Conservation (phyloP, 495 filamentous ascomycete genomes). For the Xylaria grammica region DNA sequence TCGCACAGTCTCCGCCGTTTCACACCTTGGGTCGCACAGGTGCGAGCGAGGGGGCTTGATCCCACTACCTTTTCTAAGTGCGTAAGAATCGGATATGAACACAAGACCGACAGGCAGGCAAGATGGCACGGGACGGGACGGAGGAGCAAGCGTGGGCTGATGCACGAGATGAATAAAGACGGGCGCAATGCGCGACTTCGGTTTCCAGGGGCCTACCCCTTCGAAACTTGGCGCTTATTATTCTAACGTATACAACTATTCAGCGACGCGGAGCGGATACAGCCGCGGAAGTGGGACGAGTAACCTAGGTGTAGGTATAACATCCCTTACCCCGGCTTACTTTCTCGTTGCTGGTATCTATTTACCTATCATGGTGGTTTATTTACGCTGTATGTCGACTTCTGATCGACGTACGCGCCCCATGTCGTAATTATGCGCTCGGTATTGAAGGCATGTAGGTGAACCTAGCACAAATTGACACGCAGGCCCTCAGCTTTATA, state of each 20-base stretch:
- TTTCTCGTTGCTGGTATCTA: neutral
- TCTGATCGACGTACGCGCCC: no score
- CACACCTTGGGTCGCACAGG: conserved; percentile 14
- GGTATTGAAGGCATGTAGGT: neutral
- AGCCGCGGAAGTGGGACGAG: neutral
- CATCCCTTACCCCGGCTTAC: neutral
- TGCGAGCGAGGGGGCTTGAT: conserved; percentile 14
- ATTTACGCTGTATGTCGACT: no score
- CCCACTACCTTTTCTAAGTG: no score
- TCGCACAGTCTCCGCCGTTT: conserved; percentile 7
- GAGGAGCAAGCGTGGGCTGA: neutral
- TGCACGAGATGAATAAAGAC: neutral
- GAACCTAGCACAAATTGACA: neutral
- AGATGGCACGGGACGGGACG: conserved; percentile 6
- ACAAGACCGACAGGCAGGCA: neutral
- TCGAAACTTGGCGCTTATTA: no score
- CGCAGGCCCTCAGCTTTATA: neutral
- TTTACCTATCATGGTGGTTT: no score
- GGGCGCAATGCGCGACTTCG: no score
- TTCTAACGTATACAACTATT: neutral
- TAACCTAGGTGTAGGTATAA: neutral
- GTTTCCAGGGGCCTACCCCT: no score
- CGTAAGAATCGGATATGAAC: no score
- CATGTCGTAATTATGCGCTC: no score
- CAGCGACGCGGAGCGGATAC: neutral